Evolutionary conservation across 2,329 filamentous ascomycete genomes (phyloP).

Genomic region (Neofusicoccum sp.): DNA sequence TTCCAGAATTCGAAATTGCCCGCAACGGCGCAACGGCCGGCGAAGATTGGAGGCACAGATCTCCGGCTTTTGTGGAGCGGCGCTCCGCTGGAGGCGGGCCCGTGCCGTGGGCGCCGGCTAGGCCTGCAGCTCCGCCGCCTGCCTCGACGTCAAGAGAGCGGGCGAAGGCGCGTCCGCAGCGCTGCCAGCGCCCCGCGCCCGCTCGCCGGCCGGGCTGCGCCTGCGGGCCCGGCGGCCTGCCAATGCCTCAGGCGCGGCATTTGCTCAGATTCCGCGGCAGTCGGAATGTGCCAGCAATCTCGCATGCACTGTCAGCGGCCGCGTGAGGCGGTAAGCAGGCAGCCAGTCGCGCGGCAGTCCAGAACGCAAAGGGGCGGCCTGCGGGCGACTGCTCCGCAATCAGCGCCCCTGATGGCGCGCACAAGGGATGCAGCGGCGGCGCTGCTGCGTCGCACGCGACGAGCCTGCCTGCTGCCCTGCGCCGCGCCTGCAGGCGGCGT

Average conservation of each 20-base stretch:
- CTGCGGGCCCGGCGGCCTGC: not conserved
- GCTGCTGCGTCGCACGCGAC: not conserved
- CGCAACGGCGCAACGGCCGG: slow-evolving; percentile 1
- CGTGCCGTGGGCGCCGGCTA: slow-evolving; percentile 8
- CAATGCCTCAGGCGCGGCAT: not conserved
- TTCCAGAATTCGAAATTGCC: not conserved
- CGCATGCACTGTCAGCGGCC: not conserved
- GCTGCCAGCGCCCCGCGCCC: not conserved
- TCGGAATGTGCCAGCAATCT: slow-evolving; percentile 10
- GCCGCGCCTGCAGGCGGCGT: not conserved
- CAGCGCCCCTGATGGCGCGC: slow-evolving; percentile 11
- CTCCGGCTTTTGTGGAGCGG: slow-evolving; percentile 18
- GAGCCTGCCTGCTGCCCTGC: not conserved
- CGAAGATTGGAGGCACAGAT: slow-evolving; percentile 13
- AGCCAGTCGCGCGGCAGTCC: not conserved
- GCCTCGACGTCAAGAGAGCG: not conserved
- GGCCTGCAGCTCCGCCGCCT: slow-evolving; percentile 5
- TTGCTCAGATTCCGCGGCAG: not conserved
- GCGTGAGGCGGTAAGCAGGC: slow-evolving; percentile 12
- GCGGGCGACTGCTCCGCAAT: not conserved
- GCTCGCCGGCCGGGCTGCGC: not conserved
- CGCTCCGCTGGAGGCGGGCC: slow-evolving; percentile 7
- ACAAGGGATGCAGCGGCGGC: slow-evolving; percentile 2
- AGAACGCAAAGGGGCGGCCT: not conserved
- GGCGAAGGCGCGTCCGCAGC: not conserved